phyloP scores from a whole-genome alignment of 1,139 yeast species.

The Candida buenavistaensis region DNA sequence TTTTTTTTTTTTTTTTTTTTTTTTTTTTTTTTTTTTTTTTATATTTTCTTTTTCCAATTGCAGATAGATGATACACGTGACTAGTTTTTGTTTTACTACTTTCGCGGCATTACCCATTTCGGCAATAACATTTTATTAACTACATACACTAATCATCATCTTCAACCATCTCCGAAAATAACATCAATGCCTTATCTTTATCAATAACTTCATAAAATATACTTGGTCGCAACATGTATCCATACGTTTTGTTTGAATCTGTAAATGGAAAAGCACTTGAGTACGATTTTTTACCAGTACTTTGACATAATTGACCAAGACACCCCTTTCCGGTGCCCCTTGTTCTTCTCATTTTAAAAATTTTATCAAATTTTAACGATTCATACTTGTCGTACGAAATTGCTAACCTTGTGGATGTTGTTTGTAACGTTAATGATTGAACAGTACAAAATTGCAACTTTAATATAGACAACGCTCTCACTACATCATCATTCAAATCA shows the following conservation, averaged over 20 bases:
- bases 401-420: conserved; percentile 4
- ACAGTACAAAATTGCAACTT: conserved; percentile 9
- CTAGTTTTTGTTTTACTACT: too few species aligned
- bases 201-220: conserved; percentile 6
- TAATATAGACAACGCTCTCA: conserved; percentile 4
- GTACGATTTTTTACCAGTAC: conserved; percentile 2
- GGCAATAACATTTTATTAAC: too few species aligned
- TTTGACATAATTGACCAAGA: conserved; percentile 10
- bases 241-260: conserved; percentile 7
- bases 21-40: not conserved
- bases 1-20: too few species aligned
- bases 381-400: conserved; percentile 6
- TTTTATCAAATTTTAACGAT: conserved; percentile 3
- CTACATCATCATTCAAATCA: conserved; percentile 6
- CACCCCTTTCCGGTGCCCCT: conserved; percentile 8
- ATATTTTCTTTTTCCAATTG: not conserved
- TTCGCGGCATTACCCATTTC: too few species aligned
- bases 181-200: conserved; percentile 3
- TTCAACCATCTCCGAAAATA: conserved; percentile 6
- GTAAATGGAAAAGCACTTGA: conserved; percentile 8
- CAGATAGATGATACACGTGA: not conserved
- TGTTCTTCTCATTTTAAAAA: conserved; percentile 6
- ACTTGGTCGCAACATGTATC: conserved; percentile 10
- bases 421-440: conserved; percentile 6
- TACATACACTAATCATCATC: not conserved